A percentile compares a stretch with the other conserved stretches of the same genome.
Conservation (phyloP, 495 filamentous ascomycete genomes). For the Terfezia claveryi region DNA sequence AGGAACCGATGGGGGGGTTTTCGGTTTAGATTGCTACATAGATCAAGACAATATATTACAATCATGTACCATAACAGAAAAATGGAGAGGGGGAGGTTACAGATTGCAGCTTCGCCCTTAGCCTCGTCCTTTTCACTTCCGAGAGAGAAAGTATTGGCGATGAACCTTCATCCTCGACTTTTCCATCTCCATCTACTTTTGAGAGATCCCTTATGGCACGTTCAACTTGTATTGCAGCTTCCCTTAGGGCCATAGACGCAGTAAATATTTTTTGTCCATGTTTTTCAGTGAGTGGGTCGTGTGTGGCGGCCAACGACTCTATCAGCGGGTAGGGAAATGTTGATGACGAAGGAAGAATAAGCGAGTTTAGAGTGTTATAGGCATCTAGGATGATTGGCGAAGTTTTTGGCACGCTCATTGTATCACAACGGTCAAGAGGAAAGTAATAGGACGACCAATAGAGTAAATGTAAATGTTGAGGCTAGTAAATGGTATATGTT, state of each 20-base stretch:
- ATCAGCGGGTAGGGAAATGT: not conserved
- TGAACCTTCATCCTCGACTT: not conserved
- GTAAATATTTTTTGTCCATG: not conserved
- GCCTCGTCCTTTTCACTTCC: not conserved
- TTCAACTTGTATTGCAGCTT: not conserved
- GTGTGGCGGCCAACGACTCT: not conserved
- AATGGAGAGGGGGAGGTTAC: not conserved
- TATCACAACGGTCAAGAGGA: too few relatives aligned
- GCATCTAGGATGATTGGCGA: not conserved
- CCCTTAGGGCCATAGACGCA: not conserved
- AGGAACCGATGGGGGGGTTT: not conserved
- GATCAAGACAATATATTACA: not conserved
- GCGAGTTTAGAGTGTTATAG: not conserved
- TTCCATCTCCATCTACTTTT: not conserved
- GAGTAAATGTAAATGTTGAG: too few relatives aligned
- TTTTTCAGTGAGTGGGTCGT: not conserved
- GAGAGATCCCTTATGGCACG: too few relatives aligned
- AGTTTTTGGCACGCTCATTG: not conserved
- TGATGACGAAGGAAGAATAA: not conserved
- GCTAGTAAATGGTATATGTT: too few relatives aligned
- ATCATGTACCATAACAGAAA: not conserved
- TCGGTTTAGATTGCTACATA: not conserved
- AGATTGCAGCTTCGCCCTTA: not conserved
- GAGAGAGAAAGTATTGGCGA: not conserved
- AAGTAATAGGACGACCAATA: too few relatives aligned